Base-by-base conservation (phyloP, 257 asterid species). In the Scutellaria minor region DNA sequence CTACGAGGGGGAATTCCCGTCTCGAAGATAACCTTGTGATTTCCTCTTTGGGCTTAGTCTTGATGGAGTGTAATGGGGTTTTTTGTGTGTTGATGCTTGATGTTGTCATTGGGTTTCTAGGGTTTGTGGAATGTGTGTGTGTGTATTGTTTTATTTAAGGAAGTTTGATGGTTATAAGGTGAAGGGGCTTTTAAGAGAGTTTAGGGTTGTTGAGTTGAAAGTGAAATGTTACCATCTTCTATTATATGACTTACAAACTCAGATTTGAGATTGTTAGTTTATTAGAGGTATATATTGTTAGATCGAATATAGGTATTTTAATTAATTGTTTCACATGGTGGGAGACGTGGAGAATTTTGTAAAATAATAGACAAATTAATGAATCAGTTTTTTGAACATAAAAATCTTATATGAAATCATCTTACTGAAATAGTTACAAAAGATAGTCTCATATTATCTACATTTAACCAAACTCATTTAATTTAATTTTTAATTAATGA, bases 201-300 rank as follows among this genome's bases (percentile, higher is more conserved):
- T 71, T 44, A 10, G 71, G 67, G 72, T 76, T 14, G 75, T 68
- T 64, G 81, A 40, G 66, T 51, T 5, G 80, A 75, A 61, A 75
- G 75, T 22, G 80, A 75, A 7, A 60, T 45, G 18, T 66, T 61
- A 75, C 69, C 80, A 60, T 59, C 71, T 68, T 68, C 7, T 11
- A 14, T 44, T 44, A 42, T 59, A 50, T 67, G 79, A 75, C 74
- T 75, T 66, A 45, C 63, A 75, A 65, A 65, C 50, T 64, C 67
- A 56, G n/a, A 52, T 74, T 64, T 74, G 4, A 54, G 9, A 57
- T 57, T 27, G 27, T 27, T 57, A 57, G 31, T 57, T 4, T 24
- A 24, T 11, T 37, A 5, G 31, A 2, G 5, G 37, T 31, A 31
- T 31, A 2, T 31, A 31, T 31, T 1, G 37, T 31, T 31, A 2